phyloP scores from a whole-genome alignment of 2,329 filamentous ascomycete species.

The Magnaporthiopsis poae region DNA sequence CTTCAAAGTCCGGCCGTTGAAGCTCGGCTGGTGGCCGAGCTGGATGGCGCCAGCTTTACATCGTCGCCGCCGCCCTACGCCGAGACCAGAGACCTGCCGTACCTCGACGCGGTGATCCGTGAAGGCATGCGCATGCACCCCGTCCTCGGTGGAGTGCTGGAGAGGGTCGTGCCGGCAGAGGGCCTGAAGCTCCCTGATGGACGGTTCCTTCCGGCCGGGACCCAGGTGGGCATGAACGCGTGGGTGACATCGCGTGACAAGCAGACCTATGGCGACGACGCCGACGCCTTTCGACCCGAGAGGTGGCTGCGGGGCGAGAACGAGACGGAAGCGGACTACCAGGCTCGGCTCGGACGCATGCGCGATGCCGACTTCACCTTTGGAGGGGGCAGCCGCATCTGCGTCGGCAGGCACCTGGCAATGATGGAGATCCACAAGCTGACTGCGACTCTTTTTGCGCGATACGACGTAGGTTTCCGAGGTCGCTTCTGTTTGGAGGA shows the following conservation, averaged over 20 bases:
- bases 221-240: slow-evolving; percentile 12
- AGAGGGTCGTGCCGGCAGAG: slow-evolving; percentile 18
- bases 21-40: slow-evolving; percentile 13
- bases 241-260: slow-evolving; percentile 2
- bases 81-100: slow-evolving; percentile 18
- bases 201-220: slow-evolving; percentile 26
- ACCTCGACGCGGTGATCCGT: slow-evolving; percentile 28
- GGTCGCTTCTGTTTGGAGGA: no score
- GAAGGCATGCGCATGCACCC: slow-evolving; percentile 29
- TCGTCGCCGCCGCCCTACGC: slow-evolving; percentile 5
- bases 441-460: slow-evolving; percentile 26
- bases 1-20: slow-evolving; percentile 20
- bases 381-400: slow-evolving; percentile 29
- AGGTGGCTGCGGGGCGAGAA: slow-evolving; percentile 27
- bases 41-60: slow-evolving; percentile 5
- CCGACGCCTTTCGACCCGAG: slow-evolving; percentile 32
- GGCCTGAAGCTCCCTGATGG: slow-evolving; percentile 18
- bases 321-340: slow-evolving; percentile 25
- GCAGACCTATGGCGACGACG: slow-evolving; percentile 23
- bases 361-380: slow-evolving; percentile 28
- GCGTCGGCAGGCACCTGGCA: slow-evolving; percentile 27
- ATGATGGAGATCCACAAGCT: slow-evolving; percentile 26
- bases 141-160: slow-evolving; percentile 17
- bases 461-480: not conserved
- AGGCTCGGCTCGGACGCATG: slow-evolving; percentile 26